phyloP scores from a whole-genome alignment of 306 rosid species.

The Nissolia schottii region DNA sequence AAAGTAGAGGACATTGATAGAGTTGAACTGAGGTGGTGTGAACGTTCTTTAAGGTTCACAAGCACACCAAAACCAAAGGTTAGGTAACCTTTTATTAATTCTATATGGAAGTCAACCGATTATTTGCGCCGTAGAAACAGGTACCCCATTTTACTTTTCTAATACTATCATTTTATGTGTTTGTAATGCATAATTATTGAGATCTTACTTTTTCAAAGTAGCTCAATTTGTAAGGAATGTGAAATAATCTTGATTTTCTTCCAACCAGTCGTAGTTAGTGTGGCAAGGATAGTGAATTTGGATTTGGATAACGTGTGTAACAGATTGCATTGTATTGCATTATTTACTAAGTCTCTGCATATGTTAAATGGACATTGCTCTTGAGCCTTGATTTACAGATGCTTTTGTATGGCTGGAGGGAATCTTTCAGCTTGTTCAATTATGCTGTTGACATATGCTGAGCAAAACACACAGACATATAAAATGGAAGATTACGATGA shows the following conservation, averaged over 20 bases:
- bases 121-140: not conserved
- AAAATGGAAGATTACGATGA: too few species aligned
- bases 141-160: not conserved
- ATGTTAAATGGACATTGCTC: not conserved
- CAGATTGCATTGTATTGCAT: not conserved
- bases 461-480: too few species aligned
- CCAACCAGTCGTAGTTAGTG: not conserved
- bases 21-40: not conserved
- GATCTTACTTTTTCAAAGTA: not conserved
- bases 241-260: not conserved
- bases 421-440: slow-evolving; percentile 3
- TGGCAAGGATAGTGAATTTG: not conserved
- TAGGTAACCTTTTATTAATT: not conserved
- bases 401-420: not conserved
- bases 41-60: not conserved
- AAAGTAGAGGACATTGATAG: not conserved
- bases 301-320: not conserved
- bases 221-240: not conserved
- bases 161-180: not conserved
- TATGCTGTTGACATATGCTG: not conserved
- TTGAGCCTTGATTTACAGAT: not conserved
- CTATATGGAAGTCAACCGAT: not conserved
- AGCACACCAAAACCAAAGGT: not conserved
- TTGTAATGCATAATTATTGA: not conserved
- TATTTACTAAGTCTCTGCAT: not conserved